These are phyloP conservation scores for Populus tomentosa DNA, from an alignment of 441 rosid genomes.

Conservation along the genomic window DNA sequence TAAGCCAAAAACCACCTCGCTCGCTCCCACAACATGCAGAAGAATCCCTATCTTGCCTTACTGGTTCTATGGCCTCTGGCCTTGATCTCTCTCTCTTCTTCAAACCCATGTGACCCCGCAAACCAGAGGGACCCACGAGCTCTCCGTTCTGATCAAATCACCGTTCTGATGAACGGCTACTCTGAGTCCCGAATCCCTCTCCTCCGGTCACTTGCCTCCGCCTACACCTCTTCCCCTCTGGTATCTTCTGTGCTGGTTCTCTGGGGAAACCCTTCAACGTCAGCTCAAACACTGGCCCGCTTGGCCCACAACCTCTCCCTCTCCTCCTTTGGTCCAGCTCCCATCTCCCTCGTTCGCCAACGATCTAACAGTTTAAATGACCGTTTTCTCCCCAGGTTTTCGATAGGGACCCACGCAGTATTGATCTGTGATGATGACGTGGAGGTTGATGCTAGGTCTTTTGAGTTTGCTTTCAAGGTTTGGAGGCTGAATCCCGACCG, in stretches of 20 bases:
- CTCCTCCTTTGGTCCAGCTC: conserved; percentile 49
- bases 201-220: conserved; percentile 56
- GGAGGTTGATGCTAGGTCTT: conserved; percentile 59
- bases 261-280: conserved; percentile 85
- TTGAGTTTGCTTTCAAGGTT: conserved; percentile 66
- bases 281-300: conserved; percentile 35
- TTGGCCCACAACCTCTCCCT: conserved; percentile 51
- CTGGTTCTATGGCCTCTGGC: not conserved
- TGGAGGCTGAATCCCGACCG: conserved; percentile 71
- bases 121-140: conserved; percentile 26
- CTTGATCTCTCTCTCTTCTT: conserved; percentile 13
- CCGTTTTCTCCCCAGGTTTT: conserved; percentile 63
- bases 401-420: conserved; percentile 58
- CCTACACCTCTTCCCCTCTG: conserved; percentile 55
- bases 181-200: conserved; percentile 76
- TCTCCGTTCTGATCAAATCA: conserved; percentile 68
- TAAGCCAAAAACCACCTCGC: not conserved
- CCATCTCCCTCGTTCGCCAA: conserved; percentile 62
- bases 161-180: conserved; percentile 84
- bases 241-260: conserved; percentile 66
- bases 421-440: conserved; percentile 84
- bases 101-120: conserved; percentile 40
- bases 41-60: not conserved
- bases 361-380: conserved; percentile 70
- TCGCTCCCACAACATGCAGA: not conserved